Percentiles rank a stretch among this genome's conserved stretches.
Conservation (phyloP, 2,329 filamentous ascomycete genomes). For the Aureobasidium sp. region DNA sequence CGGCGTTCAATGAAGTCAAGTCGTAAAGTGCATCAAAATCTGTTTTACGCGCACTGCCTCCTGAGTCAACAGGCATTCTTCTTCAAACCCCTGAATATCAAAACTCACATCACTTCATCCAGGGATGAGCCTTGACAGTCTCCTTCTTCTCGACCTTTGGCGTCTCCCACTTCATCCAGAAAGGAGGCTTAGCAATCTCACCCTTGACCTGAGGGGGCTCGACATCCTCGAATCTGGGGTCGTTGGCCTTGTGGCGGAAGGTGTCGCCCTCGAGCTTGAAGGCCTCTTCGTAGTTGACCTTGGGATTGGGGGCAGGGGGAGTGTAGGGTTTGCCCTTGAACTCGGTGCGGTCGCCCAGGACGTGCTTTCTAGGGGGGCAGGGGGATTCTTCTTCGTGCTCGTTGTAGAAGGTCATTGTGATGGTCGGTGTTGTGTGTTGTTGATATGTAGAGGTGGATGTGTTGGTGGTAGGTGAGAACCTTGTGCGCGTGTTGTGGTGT, state of each 20-base stretch:
- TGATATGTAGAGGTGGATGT: not conserved
- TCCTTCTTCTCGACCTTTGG: too few relatives aligned
- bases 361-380: not conserved
- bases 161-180: too few relatives aligned
- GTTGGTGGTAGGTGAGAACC: not conserved
- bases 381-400: not conserved
- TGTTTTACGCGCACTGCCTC: too few relatives aligned
- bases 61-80: too few relatives aligned
- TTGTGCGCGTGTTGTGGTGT: not conserved
- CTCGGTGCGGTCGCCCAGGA: not conserved
- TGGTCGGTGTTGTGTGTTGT: not conserved
- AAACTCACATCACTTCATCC: too few relatives aligned
- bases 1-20: too few relatives aligned
- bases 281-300: not conserved
- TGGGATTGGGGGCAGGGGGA: not conserved
- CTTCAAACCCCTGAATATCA: too few relatives aligned
- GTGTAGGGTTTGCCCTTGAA: not conserved
- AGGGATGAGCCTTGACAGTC: too few relatives aligned
- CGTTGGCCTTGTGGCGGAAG: not conserved
- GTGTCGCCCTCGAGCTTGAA: not conserved
- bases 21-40: too few relatives aligned
- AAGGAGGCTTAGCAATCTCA: not conserved
- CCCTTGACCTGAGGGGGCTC: not conserved
- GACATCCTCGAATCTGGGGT: not conserved
- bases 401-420: not conserved